These are phyloP conservation scores for Aristolochia californica DNA, from an alignment of 164 flowering plant species.

Conservation along the genomic window DNA sequence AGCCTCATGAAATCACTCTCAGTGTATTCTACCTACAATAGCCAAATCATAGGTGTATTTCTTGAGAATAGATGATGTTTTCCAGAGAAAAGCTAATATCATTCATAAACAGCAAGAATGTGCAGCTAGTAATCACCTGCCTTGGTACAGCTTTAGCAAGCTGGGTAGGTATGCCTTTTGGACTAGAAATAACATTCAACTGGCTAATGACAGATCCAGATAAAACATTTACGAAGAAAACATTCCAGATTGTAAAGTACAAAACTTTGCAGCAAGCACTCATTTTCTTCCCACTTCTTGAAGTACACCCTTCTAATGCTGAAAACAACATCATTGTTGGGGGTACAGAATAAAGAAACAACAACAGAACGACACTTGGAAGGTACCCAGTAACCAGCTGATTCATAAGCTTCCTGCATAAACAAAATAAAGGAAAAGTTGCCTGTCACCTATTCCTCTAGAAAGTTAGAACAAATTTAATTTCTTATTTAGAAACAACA, in stretches of 20 bases:
- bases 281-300: conserved; percentile 79
- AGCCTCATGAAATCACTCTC: no score
- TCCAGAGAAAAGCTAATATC: no score
- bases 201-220: conserved; percentile 60
- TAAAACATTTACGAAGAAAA: conserved; percentile 80
- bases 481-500: neutral
- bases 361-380: conserved; percentile 74
- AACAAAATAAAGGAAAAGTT: neutral
- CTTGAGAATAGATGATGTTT: no score
- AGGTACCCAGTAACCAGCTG: conserved; percentile 84
- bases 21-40: no score
- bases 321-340: conserved; percentile 86
- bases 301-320: conserved; percentile 62
- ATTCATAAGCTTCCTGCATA: conserved; percentile 45
- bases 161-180: conserved; percentile 44
- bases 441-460: neutral
- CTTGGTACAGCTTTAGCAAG: conserved; percentile 65
- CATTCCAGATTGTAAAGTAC: conserved; percentile 84
- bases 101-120: neutral
- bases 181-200: conserved; percentile 41
- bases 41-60: no score
- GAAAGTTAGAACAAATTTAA: neutral
- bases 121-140: conserved; percentile 37
- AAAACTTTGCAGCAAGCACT: conserved; percentile 78
- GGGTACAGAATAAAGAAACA: conserved; percentile 57